Base-by-base conservation (phyloP, 345 rosid species). In the Eutrema yunnanense region DNA sequence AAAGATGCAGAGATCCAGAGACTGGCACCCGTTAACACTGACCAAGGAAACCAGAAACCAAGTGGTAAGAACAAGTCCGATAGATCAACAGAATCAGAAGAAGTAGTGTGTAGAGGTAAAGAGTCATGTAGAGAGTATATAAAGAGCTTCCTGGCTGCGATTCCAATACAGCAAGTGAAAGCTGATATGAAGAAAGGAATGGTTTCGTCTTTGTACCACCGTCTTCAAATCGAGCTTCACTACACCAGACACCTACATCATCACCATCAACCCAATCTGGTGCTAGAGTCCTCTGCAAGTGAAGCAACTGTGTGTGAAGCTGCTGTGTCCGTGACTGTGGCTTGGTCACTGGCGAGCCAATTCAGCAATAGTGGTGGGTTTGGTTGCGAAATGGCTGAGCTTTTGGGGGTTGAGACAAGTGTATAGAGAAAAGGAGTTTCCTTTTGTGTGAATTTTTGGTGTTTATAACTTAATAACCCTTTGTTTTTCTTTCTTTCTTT, bases 101-200 rank as follows among this genome's bases (percentile, higher is more conserved):
- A 61, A 51, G 61, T 71, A 64, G 57, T 71, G 62, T 86, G 90
- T 85, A 85, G 65, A 48, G 99, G 99, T 40, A 95, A 89, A 78
- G 93, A 91, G 48, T 80, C 96, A 6, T 95, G 99, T 86, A 91
- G 88, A 82, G 97, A 91, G 83, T 95, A 91, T 56, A 85, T 95
- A 74, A 95, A 89, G 90, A 91, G 86, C 80, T 95, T 95, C 78
- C 85, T 95, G 54, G 99, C 99, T 12, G 95, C 99, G 27, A 91
- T 95, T 46, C 97, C 99, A 1, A 86, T 95, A 48, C 83, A 96
- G 67, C 96, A 95, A 80, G 66, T 88, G 52, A 89, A 88, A 83
- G 92, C 82, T 1, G 99, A 95, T 79, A 82, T 88, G 76, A 91
- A 86, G 87, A 95, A 85, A 80, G 99, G 99, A 52, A 55, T 89